A percentile compares a stretch with the other conserved stretches of the same genome.
Evolutionary conservation across 2,329 filamentous ascomycete genomes (phyloP).

Genomic region (Orbilia javanica): DNA sequence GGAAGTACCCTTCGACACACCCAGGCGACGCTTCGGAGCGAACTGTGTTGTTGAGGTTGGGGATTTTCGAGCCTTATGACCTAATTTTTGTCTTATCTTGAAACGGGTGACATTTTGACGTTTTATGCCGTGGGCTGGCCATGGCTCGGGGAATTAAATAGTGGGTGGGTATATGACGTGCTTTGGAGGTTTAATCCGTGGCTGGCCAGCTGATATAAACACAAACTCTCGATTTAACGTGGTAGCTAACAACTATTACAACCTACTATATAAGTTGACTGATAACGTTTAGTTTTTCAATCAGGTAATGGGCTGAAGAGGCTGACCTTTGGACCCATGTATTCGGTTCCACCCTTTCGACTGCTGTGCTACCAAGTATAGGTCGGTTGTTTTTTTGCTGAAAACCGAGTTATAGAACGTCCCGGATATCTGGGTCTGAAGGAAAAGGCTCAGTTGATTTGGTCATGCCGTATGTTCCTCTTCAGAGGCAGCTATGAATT

Average conservation of each 20-base stretch:
- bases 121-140: constrained; percentile 14
- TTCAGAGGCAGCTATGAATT: not conserved
- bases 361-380: constrained; percentile 9
- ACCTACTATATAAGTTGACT: too few species aligned
- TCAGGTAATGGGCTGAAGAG: not conserved
- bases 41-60: constrained; percentile 28
- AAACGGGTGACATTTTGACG: constrained; percentile 35
- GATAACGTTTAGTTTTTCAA: not conserved
- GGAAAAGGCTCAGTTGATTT: constrained; percentile 38
- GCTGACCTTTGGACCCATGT: not conserved
- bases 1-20: constrained; percentile 19
- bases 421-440: not conserved
- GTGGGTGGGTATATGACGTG: constrained; percentile 33
- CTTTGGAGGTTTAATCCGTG: constrained; percentile 22
- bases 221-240: too few species aligned
- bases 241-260: too few species aligned
- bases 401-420: constrained; percentile 8
- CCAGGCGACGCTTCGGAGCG: not conserved
- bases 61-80: constrained; percentile 40
- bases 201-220: constrained; percentile 36
- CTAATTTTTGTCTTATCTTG: constrained; percentile 40
- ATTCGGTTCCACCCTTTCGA: constrained; percentile 2
- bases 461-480: constrained; percentile 30
- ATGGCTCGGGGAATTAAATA: constrained; percentile 40
- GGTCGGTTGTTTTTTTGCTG: constrained; percentile 10